phyloP scores from a whole-genome alignment of 1,139 yeast species.

The Groenewaldozyma sp. region DNA sequence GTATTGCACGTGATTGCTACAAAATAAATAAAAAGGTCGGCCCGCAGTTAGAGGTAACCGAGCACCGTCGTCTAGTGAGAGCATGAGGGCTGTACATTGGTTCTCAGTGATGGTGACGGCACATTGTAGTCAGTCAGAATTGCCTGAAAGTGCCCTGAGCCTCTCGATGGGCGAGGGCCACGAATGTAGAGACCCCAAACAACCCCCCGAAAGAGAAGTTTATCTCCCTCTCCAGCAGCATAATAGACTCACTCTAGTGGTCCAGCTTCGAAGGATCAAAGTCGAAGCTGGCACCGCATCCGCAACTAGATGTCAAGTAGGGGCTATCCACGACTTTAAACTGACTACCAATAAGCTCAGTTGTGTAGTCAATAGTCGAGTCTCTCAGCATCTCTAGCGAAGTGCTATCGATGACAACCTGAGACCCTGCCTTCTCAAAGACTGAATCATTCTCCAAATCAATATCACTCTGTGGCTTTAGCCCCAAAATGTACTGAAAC shows the following conservation, averaged over 20 bases:
- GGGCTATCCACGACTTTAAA: conserved; percentile 89
- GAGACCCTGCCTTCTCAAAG: conserved; percentile 61
- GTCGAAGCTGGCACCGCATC: conserved; percentile 94
- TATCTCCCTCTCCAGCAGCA: no score
- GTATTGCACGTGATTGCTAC: neutral
- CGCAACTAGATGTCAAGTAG: conserved; percentile 84
- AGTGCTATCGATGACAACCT: conserved; percentile 67
- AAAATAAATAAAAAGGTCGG: neutral
- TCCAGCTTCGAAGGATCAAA: conserved; percentile 47
- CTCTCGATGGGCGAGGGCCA: no score
- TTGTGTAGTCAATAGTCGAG: conserved; percentile 79
- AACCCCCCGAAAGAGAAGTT: no score
- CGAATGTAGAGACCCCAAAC: no score
- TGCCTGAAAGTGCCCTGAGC: no score
- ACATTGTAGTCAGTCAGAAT: no score
- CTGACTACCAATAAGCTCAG: conserved; percentile 90
- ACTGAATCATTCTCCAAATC: conserved; percentile 38
- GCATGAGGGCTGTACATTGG: no score
- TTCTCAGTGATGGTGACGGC: no score
- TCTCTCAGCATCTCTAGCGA: conserved; percentile 78
- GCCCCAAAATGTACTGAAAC: conserved; percentile 73
- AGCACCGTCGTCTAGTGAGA: no score
- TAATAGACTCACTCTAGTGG: no score
- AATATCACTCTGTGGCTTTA: conserved; percentile 42
- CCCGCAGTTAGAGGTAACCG: no score